phyloP scores from a whole-genome alignment of 257 asterid species.

The Haberlea rhodopensis region DNA sequence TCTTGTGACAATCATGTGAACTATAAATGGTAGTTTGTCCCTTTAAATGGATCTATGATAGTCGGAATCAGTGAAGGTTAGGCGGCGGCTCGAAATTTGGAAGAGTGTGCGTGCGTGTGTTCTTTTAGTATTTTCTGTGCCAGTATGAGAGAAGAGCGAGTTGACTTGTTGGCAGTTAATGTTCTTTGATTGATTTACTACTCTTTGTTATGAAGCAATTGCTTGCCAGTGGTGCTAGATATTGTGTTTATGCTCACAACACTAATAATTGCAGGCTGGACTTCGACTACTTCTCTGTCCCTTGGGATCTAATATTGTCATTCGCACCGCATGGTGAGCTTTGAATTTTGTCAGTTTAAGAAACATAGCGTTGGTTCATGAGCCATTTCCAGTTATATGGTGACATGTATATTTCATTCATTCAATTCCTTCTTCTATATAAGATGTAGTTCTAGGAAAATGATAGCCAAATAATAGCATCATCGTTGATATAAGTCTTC shows the following conservation, averaged over 20 bases:
- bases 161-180: constrained; percentile 15
- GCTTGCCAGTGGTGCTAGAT: background rate
- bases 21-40: background rate
- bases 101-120: background rate
- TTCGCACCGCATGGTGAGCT: constrained; percentile 86
- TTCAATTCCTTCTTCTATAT: background rate
- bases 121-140: background rate
- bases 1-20: background rate
- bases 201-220: constrained; percentile 4
- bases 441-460: background rate
- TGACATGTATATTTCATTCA: too few relatives aligned
- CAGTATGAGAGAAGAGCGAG: constrained; percentile 4
- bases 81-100: background rate
- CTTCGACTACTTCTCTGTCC: constrained; percentile 68
- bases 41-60: background rate
- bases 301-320: constrained; percentile 66
- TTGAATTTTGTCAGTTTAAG: background rate
- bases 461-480: background rate
- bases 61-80: too few relatives aligned
- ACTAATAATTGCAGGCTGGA: constrained; percentile 58
- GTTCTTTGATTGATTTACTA: background rate
- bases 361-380: background rate
- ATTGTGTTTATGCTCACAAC: constrained; percentile 1
- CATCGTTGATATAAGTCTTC: background rate
- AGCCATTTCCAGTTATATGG: too few relatives aligned